Evolutionary conservation across 106 monocot species (phyloP).

Genomic region (Dactylorhiza incarnata): DNA sequence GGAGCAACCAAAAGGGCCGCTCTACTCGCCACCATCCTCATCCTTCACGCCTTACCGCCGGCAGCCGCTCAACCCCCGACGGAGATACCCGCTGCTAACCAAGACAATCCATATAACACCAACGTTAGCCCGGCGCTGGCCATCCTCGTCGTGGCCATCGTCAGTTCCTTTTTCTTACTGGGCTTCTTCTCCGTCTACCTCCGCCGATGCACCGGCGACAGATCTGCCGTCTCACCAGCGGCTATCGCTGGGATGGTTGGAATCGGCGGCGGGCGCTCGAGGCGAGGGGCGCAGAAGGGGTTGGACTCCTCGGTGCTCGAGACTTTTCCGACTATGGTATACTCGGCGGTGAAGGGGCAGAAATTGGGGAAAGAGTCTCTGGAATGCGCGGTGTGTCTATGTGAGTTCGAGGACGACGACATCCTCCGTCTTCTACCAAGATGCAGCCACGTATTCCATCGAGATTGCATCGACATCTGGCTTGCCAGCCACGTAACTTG

Average conservation of each 20-base stretch:
- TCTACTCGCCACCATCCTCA: neutral
- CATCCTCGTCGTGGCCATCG: slow-evolving; percentile 19
- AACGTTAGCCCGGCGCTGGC: slow-evolving; percentile 16
- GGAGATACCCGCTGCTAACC: neutral
- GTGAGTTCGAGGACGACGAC: slow-evolving; percentile 44
- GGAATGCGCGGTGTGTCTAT: slow-evolving; percentile 53
- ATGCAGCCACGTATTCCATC: slow-evolving; percentile 54
- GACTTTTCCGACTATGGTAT: slow-evolving; percentile 22
- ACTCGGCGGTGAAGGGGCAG: slow-evolving; percentile 15
- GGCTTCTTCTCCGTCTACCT: slow-evolving; percentile 22
- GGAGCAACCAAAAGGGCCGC: neutral
- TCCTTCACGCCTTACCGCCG: neutral
- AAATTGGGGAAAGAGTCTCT: slow-evolving; percentile 29
- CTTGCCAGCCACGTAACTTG: slow-evolving; percentile 48
- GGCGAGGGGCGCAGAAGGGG: slow-evolving; percentile 3
- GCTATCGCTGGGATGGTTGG: neutral
- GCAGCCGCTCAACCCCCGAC: neutral
- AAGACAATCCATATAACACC: neutral
- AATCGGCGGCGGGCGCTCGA: neutral
- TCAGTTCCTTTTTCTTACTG: slow-evolving; percentile 17
- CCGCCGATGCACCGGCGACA: slow-evolving; percentile 15
- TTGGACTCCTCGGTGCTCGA: slow-evolving; percentile 21
- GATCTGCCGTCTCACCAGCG: slow-evolving; percentile 6
- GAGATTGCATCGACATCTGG: slow-evolving; percentile 51
- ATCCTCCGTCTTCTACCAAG: slow-evolving; percentile 39